These are phyloP conservation scores for Gyrodon lividus DNA, from an alignment of 768 basidiomycete genomes.

Conservation along the genomic window DNA sequence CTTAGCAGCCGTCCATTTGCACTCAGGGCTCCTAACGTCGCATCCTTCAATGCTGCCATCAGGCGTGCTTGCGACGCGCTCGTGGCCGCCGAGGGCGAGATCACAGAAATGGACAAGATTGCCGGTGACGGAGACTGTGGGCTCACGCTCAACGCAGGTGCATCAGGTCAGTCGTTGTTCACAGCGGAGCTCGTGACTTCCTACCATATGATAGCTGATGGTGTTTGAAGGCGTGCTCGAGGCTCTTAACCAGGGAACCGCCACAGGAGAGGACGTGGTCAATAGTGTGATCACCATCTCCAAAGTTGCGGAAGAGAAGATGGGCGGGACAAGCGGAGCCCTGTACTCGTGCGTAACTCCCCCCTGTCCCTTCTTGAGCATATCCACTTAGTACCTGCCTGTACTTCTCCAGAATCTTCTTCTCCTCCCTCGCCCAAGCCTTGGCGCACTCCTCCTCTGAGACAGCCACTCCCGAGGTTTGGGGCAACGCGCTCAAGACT, in stretches of 20 bases:
- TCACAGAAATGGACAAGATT: conserved; percentile 88
- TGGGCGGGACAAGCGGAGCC: conserved; percentile 92
- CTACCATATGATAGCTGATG: background rate
- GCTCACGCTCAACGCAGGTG: conserved; percentile 70
- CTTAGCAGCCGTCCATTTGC: conserved; percentile 2
- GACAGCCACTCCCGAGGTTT: conserved; percentile 46
- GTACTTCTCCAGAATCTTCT: conserved; percentile 69
- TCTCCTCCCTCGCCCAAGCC: conserved; percentile 80
- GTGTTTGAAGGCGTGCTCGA: conserved; percentile 53
- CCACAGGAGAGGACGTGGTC: conserved; percentile 65
- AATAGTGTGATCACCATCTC: conserved; percentile 66
- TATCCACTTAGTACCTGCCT: background rate
- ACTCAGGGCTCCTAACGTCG: conserved; percentile 43
- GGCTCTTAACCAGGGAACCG: conserved; percentile 50
- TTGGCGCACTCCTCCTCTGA: conserved; percentile 41
- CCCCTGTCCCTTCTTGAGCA: background rate
- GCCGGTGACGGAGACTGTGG: conserved; percentile 89
- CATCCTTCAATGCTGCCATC: conserved; percentile 54
- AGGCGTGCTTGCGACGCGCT: conserved; percentile 62
- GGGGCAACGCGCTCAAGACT: conserved; percentile 56
- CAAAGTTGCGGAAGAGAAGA: conserved; percentile 72
- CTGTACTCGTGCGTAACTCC: conserved; percentile 73
- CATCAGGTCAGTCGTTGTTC: conserved; percentile 47
- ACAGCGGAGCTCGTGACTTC: background rate
- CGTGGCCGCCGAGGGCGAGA: conserved; percentile 79